Evolutionary conservation across 75 land plant species (phyloP).

Genomic region (Pinus tabuliformis): DNA sequence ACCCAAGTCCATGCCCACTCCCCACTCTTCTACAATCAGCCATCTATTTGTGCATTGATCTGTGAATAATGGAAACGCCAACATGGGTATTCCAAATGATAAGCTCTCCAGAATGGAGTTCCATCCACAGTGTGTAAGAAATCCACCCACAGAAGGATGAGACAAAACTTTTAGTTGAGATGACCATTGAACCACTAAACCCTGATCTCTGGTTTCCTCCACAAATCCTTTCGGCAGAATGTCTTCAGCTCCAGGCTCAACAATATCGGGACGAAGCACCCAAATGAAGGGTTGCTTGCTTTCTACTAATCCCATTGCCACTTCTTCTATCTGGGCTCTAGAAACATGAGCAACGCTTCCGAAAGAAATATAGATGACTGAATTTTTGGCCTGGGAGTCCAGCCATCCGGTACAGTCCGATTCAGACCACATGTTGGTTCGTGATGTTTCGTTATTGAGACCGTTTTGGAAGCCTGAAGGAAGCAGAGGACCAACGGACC

Average conservation of each 20-base stretch:
- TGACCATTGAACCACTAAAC: constrained; percentile 49
- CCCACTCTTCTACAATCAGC: constrained; percentile 46
- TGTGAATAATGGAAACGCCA: constrained; percentile 43
- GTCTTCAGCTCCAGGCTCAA: constrained; percentile 22
- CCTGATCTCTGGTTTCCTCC: constrained; percentile 21
- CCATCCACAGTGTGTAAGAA: constrained; percentile 66
- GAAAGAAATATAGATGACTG: constrained; percentile 54
- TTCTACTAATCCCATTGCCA: constrained; percentile 29
- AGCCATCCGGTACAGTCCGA: constrained; percentile 53
- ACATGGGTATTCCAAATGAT: constrained; percentile 43
- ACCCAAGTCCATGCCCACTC: constrained; percentile 31
- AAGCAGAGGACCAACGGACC: constrained; percentile 44
- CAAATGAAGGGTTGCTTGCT: constrained; percentile 41
- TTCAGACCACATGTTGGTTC: constrained; percentile 35
- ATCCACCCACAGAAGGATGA: constrained; percentile 47
- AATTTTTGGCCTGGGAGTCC: constrained; percentile 21
- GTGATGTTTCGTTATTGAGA: too few species aligned
- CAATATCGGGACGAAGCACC: constrained; percentile 47
- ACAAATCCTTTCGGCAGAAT: constrained; percentile 38
- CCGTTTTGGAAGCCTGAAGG: neutral
- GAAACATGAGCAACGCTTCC: constrained; percentile 42
- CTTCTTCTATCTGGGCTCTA: constrained; percentile 23
- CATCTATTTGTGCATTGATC: constrained; percentile 51
- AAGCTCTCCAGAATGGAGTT: constrained; percentile 62
- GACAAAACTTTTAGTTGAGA: constrained; percentile 34